These are phyloP conservation scores for Pistacia integerrima DNA, from an alignment of 345 rosid species.

Conservation along the genomic window DNA sequence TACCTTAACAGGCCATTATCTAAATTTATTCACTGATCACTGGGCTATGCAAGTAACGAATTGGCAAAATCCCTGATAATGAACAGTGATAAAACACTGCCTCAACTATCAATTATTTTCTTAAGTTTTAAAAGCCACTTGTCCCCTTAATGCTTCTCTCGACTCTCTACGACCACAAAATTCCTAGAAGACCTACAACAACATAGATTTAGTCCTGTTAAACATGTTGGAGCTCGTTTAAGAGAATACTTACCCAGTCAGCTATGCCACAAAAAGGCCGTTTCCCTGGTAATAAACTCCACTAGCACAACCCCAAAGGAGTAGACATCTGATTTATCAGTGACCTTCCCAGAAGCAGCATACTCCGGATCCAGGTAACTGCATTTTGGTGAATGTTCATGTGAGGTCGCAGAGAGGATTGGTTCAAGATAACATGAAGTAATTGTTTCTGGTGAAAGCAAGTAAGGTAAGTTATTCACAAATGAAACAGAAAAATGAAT, in stretches of 20 bases:
- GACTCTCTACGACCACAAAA: not conserved
- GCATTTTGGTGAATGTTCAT: slow-evolving; percentile 18
- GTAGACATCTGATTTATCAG: slow-evolving; percentile 87
- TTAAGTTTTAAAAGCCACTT: not conserved
- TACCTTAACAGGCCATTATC: not conserved
- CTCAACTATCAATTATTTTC: not conserved
- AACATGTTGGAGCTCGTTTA: not conserved
- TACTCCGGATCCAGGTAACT: slow-evolving; percentile 96
- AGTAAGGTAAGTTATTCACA: not conserved
- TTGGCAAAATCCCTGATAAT: not conserved
- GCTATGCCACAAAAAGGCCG: slow-evolving; percentile 82
- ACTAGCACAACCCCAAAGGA: slow-evolving; percentile 88
- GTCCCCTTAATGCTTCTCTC: not conserved
- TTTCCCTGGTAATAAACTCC: slow-evolving; percentile 78
- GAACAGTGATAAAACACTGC: not conserved
- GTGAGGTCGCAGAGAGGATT: not conserved
- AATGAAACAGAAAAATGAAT: slow-evolving; percentile 2
- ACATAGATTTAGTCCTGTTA: not conserved
- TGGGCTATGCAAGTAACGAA: not conserved
- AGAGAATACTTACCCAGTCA: slow-evolving; percentile 71
- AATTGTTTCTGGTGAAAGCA: not conserved
- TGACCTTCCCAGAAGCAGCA: slow-evolving; percentile 82
- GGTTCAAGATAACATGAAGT: not conserved
- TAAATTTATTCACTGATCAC: not conserved
- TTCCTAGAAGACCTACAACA: not conserved